phyloP scores from a whole-genome alignment of 768 basidiomycete species.

The Suillus bovinus region DNA sequence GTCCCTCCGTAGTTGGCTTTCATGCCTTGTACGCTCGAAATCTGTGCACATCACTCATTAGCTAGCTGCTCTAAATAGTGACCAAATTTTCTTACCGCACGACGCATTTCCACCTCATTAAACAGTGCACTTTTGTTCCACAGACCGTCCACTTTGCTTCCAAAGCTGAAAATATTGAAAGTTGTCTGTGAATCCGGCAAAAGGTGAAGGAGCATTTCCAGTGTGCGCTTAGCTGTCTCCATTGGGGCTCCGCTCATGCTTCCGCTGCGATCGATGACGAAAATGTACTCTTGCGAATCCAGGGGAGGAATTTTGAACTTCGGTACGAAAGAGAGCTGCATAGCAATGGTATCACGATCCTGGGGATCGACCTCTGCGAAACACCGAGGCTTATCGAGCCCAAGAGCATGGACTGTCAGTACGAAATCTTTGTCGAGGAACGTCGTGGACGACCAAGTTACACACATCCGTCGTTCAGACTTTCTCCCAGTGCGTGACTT shows the following conservation, averaged over 20 bases:
- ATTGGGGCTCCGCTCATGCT: constrained; percentile 50
- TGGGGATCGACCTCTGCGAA: constrained; percentile 48
- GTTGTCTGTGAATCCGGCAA: constrained; percentile 42
- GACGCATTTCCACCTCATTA: constrained; percentile 26
- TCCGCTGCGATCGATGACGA: constrained; percentile 58
- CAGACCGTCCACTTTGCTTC: constrained; percentile 26
- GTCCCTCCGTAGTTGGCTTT: constrained; percentile 51
- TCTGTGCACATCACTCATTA: constrained; percentile 33
- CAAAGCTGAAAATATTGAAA: constrained; percentile 66
- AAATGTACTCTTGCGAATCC: constrained; percentile 54
- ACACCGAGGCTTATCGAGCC: constrained; percentile 54
- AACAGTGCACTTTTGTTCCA: constrained; percentile 40
- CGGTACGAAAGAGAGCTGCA: constrained; percentile 59
- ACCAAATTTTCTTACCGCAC: constrained; percentile 34
- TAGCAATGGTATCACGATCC: constrained; percentile 38
- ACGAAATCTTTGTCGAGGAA: constrained; percentile 54
- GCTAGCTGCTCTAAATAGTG: neutral
- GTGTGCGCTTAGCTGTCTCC: constrained; percentile 46
- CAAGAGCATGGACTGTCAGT: constrained; percentile 47
- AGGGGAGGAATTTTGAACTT: constrained; percentile 46
- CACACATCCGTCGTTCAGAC: constrained; percentile 43
- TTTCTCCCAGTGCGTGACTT: constrained; percentile 32
- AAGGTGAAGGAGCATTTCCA: constrained; percentile 48
- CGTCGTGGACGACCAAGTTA: constrained; percentile 38
- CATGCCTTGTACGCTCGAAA: constrained; percentile 40